phyloP scores from a whole-genome alignment of 2,329 filamentous ascomycete genomes.

The Colletotrichum scovillei region DNA sequence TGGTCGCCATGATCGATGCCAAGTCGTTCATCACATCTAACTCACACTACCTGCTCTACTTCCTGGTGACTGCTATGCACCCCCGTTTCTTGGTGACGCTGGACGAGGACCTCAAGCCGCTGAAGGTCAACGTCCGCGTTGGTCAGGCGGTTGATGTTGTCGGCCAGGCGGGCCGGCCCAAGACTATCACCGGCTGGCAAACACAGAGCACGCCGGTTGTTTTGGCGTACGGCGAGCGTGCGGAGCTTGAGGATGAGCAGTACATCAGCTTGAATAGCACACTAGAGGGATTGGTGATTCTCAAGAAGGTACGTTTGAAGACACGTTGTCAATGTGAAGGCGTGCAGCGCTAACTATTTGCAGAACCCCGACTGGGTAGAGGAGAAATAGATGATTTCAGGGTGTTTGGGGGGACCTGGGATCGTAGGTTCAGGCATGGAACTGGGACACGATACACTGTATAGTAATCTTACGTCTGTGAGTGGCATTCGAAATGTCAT shows the following conservation, averaged over 20 bases:
- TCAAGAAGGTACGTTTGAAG: slow-evolving; percentile 82
- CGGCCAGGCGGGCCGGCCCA: slow-evolving; percentile 94
- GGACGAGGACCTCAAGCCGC: slow-evolving; percentile 91
- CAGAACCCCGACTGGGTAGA: slow-evolving; percentile 68
- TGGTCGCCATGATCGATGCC: slow-evolving; percentile 94
- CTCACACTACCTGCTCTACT: slow-evolving; percentile 95
- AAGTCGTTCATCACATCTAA: slow-evolving; percentile 80
- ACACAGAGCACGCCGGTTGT: slow-evolving; percentile 99
- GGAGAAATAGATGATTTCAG: slow-evolving; percentile 51
- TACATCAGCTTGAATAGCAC: slow-evolving; percentile 93
- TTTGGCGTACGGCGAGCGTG: slow-evolving; percentile 92
- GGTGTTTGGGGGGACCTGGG: slow-evolving; percentile 10
- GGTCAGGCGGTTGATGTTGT: slow-evolving; percentile 99
- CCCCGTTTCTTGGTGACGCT: slow-evolving; percentile 96
- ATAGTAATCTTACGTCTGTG: slow-evolving; percentile 35
- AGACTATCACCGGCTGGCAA: slow-evolving; percentile 99
- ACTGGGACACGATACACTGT: slow-evolving; percentile 37
- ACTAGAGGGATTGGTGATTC: slow-evolving; percentile 93
- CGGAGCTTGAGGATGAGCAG: slow-evolving; percentile 97
- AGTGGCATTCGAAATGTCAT: slow-evolving; percentile 34
- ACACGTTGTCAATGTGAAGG: not conserved
- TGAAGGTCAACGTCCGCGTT: slow-evolving; percentile 95
- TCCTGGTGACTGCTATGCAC: slow-evolving; percentile 95
- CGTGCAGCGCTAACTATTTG: not conserved
- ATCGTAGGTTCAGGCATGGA: slow-evolving; percentile 34